Conservation (phyloP, 768 basidiomycete genomes). For the Leccinum pellstonianum region DNA sequence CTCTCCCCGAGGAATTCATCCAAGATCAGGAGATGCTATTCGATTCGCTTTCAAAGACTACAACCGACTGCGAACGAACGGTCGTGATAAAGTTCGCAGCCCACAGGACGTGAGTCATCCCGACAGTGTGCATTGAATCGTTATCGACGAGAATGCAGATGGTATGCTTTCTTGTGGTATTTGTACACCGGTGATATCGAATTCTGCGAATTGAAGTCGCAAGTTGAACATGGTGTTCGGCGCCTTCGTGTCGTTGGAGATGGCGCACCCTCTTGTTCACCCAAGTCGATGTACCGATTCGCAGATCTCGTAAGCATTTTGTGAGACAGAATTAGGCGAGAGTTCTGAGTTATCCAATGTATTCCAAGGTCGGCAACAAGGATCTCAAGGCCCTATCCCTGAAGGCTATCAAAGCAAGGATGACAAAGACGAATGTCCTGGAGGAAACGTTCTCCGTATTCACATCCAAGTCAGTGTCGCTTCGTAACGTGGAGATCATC, state of each 20-base stretch:
- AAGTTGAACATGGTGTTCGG: conserved; percentile 2
- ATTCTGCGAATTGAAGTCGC: conserved; percentile 21
- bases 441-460: conserved; percentile 31
- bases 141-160: conserved; percentile 10
- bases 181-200: conserved; percentile 24
- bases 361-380: conserved; percentile 15
- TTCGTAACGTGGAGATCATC: not conserved
- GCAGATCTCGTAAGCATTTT: conserved; percentile 28
- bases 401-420: conserved; percentile 15
- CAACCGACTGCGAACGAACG: not conserved
- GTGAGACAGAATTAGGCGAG: not conserved
- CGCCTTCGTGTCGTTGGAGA: not conserved
- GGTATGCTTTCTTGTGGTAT: conserved; percentile 27
- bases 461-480: conserved; percentile 20
- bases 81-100: conserved; percentile 15
- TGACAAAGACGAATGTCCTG: conserved; percentile 23
- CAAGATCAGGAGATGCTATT: not conserved
- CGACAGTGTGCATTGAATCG: not conserved
- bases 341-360: not conserved
- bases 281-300: conserved; percentile 39
- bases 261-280: conserved; percentile 26
- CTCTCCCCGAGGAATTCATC: conserved; percentile 7
- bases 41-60: not conserved
- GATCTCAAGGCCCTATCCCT: conserved; percentile 19
- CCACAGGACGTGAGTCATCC: conserved; percentile 13